phyloP scores from a whole-genome alignment of 306 rosid species.

The Rosa multiflora region DNA sequence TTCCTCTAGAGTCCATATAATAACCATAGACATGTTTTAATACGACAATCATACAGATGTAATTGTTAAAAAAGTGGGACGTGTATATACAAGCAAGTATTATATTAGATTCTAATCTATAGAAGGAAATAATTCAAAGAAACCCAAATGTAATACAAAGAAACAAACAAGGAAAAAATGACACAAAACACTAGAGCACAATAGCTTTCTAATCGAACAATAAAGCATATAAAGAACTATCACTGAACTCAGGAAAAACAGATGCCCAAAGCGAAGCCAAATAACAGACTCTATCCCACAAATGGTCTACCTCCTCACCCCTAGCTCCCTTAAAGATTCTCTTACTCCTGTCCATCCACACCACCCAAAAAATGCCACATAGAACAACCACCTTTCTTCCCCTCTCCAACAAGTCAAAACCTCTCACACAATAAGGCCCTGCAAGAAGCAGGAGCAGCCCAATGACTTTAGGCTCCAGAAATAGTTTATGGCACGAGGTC shows the following conservation, averaged over 20 bases:
- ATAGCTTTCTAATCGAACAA: neutral
- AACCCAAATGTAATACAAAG: neutral
- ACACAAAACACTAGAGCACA: neutral
- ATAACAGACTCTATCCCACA: neutral
- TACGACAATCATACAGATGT: too few species aligned
- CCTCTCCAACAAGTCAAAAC: neutral
- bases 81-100: neutral
- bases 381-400: neutral
- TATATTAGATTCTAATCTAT: neutral
- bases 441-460: neutral
- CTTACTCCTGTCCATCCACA: neutral
- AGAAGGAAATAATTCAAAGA: neutral
- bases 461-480: neutral
- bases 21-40: neutral
- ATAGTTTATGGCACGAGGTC: neutral
- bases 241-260: neutral
- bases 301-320: neutral
- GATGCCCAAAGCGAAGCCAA: neutral
- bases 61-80: neutral
- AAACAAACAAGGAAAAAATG: neutral
- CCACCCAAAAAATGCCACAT: neutral
- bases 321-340: neutral
- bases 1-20: neutral
- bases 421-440: neutral
- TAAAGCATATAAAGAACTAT: neutral